Evolutionary conservation across 345 rosid species (phyloP).

Genomic region (Psidium friedrichsthalianum): DNA sequence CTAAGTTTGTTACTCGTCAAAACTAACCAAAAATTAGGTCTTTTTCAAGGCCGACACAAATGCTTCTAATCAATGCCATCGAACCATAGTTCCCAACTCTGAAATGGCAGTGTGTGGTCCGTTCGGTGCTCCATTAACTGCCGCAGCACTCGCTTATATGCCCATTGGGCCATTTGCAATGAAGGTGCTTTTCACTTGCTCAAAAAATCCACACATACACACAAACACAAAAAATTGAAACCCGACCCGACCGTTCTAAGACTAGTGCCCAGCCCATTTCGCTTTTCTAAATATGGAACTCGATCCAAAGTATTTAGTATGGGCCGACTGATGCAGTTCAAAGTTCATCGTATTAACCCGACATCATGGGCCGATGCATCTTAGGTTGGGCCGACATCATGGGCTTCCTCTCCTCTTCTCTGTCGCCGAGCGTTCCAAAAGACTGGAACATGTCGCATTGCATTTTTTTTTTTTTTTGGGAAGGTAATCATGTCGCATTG

Average conservation of each 20-base stretch:
- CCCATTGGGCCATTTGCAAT: too few relatives aligned
- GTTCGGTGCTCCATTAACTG: too few relatives aligned
- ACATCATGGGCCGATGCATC: not conserved
- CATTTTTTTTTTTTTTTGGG: too few relatives aligned
- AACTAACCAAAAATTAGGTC: not conserved
- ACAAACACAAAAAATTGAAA: too few relatives aligned
- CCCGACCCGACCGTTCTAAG: too few relatives aligned
- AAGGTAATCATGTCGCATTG: not conserved
- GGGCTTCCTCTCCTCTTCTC: not conserved
- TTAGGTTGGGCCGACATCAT: not conserved
- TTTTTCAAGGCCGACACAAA: not conserved
- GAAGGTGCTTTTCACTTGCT: too few relatives aligned
- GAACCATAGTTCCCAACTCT: too few relatives aligned
- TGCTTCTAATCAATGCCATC: too few relatives aligned
- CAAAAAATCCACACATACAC: too few relatives aligned
- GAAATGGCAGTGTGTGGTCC: too few relatives aligned
- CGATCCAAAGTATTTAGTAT: not conserved
- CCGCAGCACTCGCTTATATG: too few relatives aligned
- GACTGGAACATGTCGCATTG: not conserved
- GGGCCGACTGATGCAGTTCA: not conserved
- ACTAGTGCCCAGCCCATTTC: not conserved
- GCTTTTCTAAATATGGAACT: not conserved
- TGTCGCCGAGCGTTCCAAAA: not conserved
- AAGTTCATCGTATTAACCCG: not conserved
- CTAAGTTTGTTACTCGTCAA: not conserved